Base-by-base conservation (phyloP, 2,329 filamentous ascomycete genomes). In the Neonectria sp. region DNA sequence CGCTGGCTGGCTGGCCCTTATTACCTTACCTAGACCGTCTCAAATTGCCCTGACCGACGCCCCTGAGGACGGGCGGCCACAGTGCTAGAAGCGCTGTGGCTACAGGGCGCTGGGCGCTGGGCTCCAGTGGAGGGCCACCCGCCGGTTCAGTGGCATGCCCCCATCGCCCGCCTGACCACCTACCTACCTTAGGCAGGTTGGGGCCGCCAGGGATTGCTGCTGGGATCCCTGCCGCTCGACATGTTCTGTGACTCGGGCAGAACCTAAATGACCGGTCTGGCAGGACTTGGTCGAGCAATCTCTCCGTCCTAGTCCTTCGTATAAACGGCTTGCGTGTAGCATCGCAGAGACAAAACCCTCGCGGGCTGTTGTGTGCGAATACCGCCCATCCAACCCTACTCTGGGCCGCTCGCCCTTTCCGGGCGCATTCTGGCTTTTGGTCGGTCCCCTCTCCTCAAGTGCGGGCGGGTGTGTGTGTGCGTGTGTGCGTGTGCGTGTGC, bases 401-500 rank as follows among this genome's bases (percentile, higher is more conserved):
- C 29, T n/a, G 43, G 43, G 52, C 29, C 57, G 33, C 52, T 57
- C 35, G 52, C 53, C 58, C 51, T 37, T 55, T 35, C 52, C 52
- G 37, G 58, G 63, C 58, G 63, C 63, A 66, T 66, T 61, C 57
- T 66, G 48, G 57, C 63, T 61, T 66, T 53, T 24, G 40, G 40
- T 24, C 40, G 40, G 40, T 12, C n/a, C n/a, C 52, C 35, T 21
- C 55, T 45, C 55, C 37, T 27, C 46, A 17, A 12, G 17, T 33
- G n/a, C 51, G 4, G 51, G 31, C 35, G 29, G 40, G 45, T 45
- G 45, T 49, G 58, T 60, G 63, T 60, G 63, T 51, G 63, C 37
- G 51, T 6, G 35, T 15, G 35, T 17, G 35, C 6, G 35, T 40
- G 37, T 40, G 37, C 15, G 37, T 33, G 60, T 60, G 52, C 51